Percentiles rank a stretch among this genome's conserved stretches.
Conservation (phyloP, 371 early-diverging fungal genomes). For the Apophysomyces variabilis region DNA sequence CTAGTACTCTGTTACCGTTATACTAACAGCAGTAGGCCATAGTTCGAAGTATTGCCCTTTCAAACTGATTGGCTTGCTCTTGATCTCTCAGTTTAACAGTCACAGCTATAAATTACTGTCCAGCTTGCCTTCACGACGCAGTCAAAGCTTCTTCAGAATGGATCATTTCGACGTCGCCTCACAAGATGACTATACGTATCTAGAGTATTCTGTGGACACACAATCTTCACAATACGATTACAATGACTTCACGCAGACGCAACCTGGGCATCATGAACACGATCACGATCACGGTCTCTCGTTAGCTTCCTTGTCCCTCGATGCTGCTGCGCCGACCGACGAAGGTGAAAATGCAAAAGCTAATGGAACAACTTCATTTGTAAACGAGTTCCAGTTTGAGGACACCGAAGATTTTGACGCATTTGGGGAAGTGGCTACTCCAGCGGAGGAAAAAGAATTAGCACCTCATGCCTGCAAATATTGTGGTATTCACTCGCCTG, state of each 20-base stretch:
- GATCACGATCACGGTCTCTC: slow-evolving; percentile 41
- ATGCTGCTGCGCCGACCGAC: slow-evolving; percentile 17
- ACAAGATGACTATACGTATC: slow-evolving; percentile 58
- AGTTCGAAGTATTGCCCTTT: too few relatives aligned
- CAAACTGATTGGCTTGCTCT: too few relatives aligned
- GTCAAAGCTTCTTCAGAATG: slow-evolving; percentile 29
- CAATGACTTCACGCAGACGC: slow-evolving; percentile 54
- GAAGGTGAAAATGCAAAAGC: slow-evolving; percentile 29
- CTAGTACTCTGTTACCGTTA: too few relatives aligned
- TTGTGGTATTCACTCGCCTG: slow-evolving; percentile 92
- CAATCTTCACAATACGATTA: slow-evolving; percentile 72
- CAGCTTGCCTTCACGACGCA: too few relatives aligned
- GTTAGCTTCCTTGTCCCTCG: slow-evolving; percentile 34
- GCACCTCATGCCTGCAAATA: slow-evolving; percentile 92
- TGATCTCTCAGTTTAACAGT: too few relatives aligned
- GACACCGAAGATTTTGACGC: slow-evolving; percentile 57
- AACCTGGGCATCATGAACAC: slow-evolving; percentile 31
- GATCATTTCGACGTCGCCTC: slow-evolving; percentile 55
- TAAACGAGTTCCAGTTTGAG: slow-evolving; percentile 49
- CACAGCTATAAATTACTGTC: too few relatives aligned
- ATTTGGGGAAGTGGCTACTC: slow-evolving; percentile 40
- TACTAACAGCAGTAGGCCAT: too few relatives aligned
- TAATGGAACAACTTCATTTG: slow-evolving; percentile 34
- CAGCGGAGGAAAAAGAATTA: slow-evolving; percentile 59
- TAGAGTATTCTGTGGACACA: slow-evolving; percentile 61